Evolutionary conservation across 768 basidiomycete genomes (phyloP), one percentile per base, ranked within the genome.

Genomic region (Lentinula lateritia): DNA sequence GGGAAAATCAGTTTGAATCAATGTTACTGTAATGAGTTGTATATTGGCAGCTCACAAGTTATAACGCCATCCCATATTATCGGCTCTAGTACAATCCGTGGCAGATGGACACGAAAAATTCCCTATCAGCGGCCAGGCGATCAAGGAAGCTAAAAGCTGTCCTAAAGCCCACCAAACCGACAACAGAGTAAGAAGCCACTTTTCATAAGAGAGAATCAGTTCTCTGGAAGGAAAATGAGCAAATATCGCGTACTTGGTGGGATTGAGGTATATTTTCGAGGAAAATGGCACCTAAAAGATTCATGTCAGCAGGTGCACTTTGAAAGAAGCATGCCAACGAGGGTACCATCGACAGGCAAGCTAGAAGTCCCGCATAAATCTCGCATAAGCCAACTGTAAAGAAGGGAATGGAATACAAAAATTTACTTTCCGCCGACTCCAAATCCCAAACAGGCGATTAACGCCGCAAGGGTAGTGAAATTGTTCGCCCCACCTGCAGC

Each of bases 31-130:
- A 28, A 28, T 28, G 28, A 28, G 28, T 28, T 28, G 3, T 28
- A 18, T 32, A 10, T 15, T 28, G n/a, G 20, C 43, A 9, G 71
- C 74, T 66, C 69, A 82, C 76, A 81, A 70, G 34, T 77, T 76
- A 68, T 84, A 85, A 68, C 85, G 74, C 85, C 85, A 87, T 12
- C 85, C 85, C 78, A 81, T 83, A 64, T 86, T 87, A 63, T 77
- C 70, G 0, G 71, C 73, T 61, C 76, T 77, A 2, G 73, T 65
- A 63, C 85, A 87, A 65, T 80, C 70, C 36, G 76, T 73, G 36
- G 65, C 66, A 13, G 73, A 62, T 39, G 70, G 65, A 66, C 85
- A 86, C 5, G 84, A 83, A 66, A 79, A 85, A 62, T 80, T 81
- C 32, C 77, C 78, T 42, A 86, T 82, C 65, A 85, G 80, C 0